These are phyloP conservation scores for Talaromyces atroroseus DNA, from an alignment of 2,329 filamentous ascomycete species.

Conservation along the genomic window DNA sequence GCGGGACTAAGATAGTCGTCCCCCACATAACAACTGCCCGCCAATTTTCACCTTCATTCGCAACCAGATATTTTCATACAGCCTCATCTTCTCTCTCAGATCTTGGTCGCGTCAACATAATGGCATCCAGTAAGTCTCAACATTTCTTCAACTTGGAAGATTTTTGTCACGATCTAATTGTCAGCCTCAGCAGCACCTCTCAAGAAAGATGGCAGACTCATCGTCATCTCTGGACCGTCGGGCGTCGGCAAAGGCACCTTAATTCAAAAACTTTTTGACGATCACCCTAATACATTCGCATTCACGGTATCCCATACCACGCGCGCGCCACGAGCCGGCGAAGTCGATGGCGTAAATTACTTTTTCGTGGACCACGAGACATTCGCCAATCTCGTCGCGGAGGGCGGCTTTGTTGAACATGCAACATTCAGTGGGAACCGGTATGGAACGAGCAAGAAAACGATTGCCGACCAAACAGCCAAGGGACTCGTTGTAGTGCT, in stretches of 20 bases:
- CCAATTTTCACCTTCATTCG: background rate
- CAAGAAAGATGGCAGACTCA: background rate
- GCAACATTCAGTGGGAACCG: slow-evolving; percentile 69
- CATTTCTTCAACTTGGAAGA: background rate
- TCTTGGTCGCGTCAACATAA: background rate
- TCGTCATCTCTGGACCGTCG: slow-evolving; percentile 39
- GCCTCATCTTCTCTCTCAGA: background rate
- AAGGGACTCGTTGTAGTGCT: slow-evolving; percentile 72
- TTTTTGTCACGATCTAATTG: background rate
- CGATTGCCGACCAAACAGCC: slow-evolving; percentile 68
- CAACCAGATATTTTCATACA: background rate
- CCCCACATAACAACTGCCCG: background rate
- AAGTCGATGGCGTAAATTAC: slow-evolving; percentile 74
- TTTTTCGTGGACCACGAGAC: slow-evolving; percentile 64
- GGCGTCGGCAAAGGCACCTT: slow-evolving; percentile 41
- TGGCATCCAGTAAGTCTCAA: background rate
- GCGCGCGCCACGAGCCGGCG: slow-evolving; percentile 66
- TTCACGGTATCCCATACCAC: slow-evolving; percentile 63
- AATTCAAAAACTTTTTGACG: slow-evolving; percentile 37
- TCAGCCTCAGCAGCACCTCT: background rate
- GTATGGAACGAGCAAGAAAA: slow-evolving; percentile 78
- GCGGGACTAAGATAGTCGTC: background rate
- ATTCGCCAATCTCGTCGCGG: slow-evolving; percentile 63
- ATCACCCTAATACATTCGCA: slow-evolving; percentile 39
- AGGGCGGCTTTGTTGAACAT: slow-evolving; percentile 72